These are phyloP conservation scores for Stachybotrys elegans DNA, from an alignment of 2,329 filamentous ascomycete genomes.

Conservation along the genomic window DNA sequence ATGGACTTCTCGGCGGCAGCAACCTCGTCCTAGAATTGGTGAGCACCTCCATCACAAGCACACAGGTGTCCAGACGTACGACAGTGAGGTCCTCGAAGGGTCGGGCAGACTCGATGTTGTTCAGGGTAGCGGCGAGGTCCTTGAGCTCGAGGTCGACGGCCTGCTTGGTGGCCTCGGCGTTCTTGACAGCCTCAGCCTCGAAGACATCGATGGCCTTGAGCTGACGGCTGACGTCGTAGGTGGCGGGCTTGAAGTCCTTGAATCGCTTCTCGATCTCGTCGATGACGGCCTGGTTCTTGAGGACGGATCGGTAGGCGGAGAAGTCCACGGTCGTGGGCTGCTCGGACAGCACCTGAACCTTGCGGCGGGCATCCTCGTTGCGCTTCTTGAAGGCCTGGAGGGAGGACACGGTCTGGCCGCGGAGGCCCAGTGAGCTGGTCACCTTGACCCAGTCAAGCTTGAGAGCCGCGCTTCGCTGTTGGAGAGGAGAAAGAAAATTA, in stretches of 20 bases:
- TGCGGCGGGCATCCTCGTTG: conserved; percentile 97
- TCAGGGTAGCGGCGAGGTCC: conserved; percentile 89
- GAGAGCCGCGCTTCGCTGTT: conserved; percentile 91
- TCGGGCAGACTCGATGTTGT: conserved; percentile 94
- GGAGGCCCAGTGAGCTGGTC: conserved; percentile 88
- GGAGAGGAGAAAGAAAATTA: conserved; percentile 41
- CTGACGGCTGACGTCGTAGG: conserved; percentile 90
- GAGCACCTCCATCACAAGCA: no score
- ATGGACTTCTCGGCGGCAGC: conserved; percentile 91
- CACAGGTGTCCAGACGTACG: conserved; percentile 71
- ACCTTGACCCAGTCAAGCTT: conserved; percentile 99
- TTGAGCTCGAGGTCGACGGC: conserved; percentile 93
- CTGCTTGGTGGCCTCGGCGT: conserved; percentile 92
- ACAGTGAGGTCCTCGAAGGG: conserved; percentile 97
- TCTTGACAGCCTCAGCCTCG: conserved; percentile 94
- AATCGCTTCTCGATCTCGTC: conserved; percentile 98
- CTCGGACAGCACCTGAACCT: conserved; percentile 78
- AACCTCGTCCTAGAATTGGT: conserved; percentile 73
- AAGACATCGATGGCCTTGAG: conserved; percentile 98
- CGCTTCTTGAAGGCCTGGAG: conserved; percentile 99
- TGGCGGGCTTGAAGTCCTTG: conserved; percentile 81
- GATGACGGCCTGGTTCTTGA: conserved; percentile 95
- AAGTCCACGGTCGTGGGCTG: conserved; percentile 88
- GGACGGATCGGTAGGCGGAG: conserved; percentile 78
- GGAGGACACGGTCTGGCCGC: conserved; percentile 85